Base-by-base conservation (phyloP, 768 basidiomycete species). In the Leccinellum albellum region DNA sequence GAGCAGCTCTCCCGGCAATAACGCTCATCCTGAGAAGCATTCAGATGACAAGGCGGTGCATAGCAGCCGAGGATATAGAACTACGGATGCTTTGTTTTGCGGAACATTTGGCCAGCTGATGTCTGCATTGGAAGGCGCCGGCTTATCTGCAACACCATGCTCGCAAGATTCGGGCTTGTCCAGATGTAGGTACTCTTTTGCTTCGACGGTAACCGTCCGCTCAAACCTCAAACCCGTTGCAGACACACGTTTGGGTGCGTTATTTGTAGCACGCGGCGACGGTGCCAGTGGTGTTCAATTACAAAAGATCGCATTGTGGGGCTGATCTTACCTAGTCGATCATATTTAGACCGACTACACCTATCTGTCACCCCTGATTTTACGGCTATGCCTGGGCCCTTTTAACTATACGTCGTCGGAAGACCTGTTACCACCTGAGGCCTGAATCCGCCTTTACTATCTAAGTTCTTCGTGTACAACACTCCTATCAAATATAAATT, bases 71-170 rank as follows among this genome's bases (percentile, higher is more conserved):
- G 57, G 58, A 50, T 51, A 66, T 21, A 64, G 55, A 54, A 59
- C 58, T 9, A 20, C 67, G n/a, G 64, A 67, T 42, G 66, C 74
- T 28, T 61, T 78, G 51, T 78, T 75, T 60, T 70, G 73, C 24
- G 77, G 77, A 24, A 78, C 77, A 20, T 78, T 76, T 60, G 77
- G 77, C 10, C 77, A 78, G 62, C 61, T 78, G 50, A 70, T 72
- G 70, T 56, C 64, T 23, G 77, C 77, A n/a, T 63, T 78, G 44
- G 61, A 73, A 50, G 65, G 57, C 15, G 77, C 74, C 1, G 76
- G 77, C 37, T 65, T 78, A 61, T 66, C 64, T 24, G 65, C 70
- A 28, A 64, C 64, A 6, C 70, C 71, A 10, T 78, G 72, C 49
- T 45, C 63, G 8, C 71, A 61, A 24, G 62, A 59, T 24, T n/a